Percentiles rank a stretch among this genome's conserved stretches.
phyloP scores from a whole-genome alignment of 768 basidiomycete genomes.

The Boletus sp. region DNA sequence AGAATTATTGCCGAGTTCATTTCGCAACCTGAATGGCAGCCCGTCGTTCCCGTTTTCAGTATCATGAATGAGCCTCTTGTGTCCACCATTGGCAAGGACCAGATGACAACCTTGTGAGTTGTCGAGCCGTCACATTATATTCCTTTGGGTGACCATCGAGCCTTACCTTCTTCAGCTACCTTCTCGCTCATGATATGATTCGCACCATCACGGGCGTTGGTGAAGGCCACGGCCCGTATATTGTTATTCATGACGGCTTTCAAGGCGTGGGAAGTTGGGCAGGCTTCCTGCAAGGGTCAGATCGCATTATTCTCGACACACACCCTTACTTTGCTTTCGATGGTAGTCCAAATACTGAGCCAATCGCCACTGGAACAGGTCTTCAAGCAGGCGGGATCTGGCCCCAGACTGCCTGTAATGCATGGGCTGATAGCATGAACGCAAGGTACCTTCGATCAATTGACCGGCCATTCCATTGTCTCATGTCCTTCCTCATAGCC shows the following conservation, averaged over 20 bases:
- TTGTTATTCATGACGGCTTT: conserved; percentile 66
- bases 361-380: conserved; percentile 34
- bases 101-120: conserved; percentile 59
- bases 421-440: conserved; percentile 60
- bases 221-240: conserved; percentile 54
- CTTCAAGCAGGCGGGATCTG: conserved; percentile 42
- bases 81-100: conserved; percentile 48
- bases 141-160: not conserved
- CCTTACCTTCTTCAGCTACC: conserved; percentile 41
- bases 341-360: conserved; percentile 31
- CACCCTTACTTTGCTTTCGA: conserved; percentile 70
- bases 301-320: conserved; percentile 57
- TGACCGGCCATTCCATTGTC: not conserved
- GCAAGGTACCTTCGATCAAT: conserved; percentile 25
- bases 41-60: conserved; percentile 59
- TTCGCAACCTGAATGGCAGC: conserved; percentile 65
- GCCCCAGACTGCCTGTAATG: conserved; percentile 48
- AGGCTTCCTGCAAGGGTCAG: conserved; percentile 54
- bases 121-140: not conserved
- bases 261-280: conserved; percentile 42
- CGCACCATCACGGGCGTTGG: conserved; percentile 73
- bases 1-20: conserved; percentile 78
- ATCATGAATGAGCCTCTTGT: conserved; percentile 63
- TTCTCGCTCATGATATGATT: conserved; percentile 58
- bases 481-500: conserved; percentile 30